These are phyloP conservation scores for Exophiala sp. DNA, from an alignment of 2,329 filamentous ascomycete species.

Conservation along the genomic window DNA sequence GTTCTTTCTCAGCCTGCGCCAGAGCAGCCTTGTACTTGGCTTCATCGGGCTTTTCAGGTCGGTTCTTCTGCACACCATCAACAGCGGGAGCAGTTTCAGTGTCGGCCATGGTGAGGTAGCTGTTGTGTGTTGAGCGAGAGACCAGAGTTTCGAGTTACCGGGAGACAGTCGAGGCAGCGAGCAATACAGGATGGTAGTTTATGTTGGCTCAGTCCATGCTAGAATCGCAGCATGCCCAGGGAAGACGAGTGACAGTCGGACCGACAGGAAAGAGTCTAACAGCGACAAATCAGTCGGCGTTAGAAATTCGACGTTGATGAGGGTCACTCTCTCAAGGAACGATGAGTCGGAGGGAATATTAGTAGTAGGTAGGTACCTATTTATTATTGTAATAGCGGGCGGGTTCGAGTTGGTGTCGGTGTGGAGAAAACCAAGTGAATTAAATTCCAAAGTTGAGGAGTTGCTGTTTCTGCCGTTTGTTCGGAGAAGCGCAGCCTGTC, in stretches of 20 bases:
- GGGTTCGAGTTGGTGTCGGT: neutral
- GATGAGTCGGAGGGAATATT: neutral
- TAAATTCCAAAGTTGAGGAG: too few relatives aligned
- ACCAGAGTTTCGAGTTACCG: constrained; percentile 13
- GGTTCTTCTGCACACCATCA: constrained; percentile 41
- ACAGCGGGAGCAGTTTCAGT: constrained; percentile 32
- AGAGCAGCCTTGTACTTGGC: constrained; percentile 73
- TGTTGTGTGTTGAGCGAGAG: neutral
- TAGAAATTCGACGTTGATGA: neutral
- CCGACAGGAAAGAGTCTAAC: neutral
- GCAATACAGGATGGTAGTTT: constrained; percentile 8
- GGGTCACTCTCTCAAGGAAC: neutral
- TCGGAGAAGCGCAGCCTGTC: neutral
- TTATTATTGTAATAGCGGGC: neutral
- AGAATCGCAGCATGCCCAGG: constrained; percentile 4
- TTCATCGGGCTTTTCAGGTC: constrained; percentile 83
- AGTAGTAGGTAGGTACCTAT: neutral
- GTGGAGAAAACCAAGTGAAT: neutral
- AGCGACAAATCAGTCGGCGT: neutral
- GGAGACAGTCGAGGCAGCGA: constrained; percentile 10
- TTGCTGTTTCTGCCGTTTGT: too few relatives aligned
- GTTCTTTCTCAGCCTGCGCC: constrained; percentile 77
- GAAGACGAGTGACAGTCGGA: neutral
- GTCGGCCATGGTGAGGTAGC: constrained; percentile 34
- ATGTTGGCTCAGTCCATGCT: constrained; percentile 19